These are phyloP conservation scores for Dujonia santamariae DNA, from an alignment of 1,139 yeast species.

Conservation along the genomic window DNA sequence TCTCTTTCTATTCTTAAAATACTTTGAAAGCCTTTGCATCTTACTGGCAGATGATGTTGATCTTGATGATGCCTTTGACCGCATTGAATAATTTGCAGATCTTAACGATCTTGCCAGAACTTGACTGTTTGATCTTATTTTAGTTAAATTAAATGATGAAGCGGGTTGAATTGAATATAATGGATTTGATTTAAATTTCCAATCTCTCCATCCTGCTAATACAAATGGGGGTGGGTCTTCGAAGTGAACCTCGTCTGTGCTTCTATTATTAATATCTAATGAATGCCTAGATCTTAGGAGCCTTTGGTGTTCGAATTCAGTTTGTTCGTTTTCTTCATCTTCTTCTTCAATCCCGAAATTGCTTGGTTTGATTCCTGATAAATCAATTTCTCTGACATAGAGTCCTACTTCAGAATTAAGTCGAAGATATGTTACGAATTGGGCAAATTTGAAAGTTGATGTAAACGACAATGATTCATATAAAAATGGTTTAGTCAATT, in stretches of 20 bases:
- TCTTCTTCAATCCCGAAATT: constrained; percentile 39
- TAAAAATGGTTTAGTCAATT: constrained; percentile 50
- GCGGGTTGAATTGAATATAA: constrained; percentile 42
- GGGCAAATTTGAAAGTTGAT: constrained; percentile 75
- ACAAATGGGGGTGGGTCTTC: background rate
- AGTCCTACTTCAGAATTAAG: constrained; percentile 53
- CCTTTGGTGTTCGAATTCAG: constrained; percentile 6
- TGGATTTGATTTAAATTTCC: constrained; percentile 75
- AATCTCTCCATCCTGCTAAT: constrained; percentile 83
- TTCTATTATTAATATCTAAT: background rate
- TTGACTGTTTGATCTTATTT: constrained; percentile 25
- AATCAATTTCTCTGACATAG: constrained; percentile 53
- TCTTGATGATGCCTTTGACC: constrained; percentile 6
- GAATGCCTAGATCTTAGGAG: background rate
- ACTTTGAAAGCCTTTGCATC: constrained; percentile 23
- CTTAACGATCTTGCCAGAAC: constrained; percentile 16
- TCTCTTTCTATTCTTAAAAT: constrained; percentile 21
- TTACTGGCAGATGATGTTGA: constrained; percentile 9
- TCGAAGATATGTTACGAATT: constrained; percentile 64
- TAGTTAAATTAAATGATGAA: constrained; percentile 18
- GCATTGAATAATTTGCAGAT: constrained; percentile 11
- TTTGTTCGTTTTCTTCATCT: constrained; percentile 15
- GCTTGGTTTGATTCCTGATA: constrained; percentile 50
- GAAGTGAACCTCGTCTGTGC: background rate
- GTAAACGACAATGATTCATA: constrained; percentile 55